These are phyloP conservation scores for Ascoidea asiatica DNA, from an alignment of 805 yeast species.

Conservation along the genomic window DNA sequence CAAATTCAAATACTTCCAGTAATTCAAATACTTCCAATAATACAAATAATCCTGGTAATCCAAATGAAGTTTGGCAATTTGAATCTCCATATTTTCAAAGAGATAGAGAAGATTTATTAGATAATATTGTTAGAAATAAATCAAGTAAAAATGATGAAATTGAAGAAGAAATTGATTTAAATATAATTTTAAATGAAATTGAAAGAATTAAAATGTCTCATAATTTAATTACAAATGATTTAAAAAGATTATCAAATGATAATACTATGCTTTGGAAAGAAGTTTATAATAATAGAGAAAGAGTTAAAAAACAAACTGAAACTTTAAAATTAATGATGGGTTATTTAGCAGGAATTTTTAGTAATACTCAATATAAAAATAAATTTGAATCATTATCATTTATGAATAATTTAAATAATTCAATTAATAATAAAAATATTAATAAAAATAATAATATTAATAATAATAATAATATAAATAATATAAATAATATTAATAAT, in stretches of 20 bases:
- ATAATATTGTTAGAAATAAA: slow-evolving; percentile 63
- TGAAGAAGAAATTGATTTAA: slow-evolving; percentile 29
- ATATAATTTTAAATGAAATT: slow-evolving; percentile 50
- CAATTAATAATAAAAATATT: not conserved
- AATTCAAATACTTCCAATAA: slow-evolving; percentile 14
- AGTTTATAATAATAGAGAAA: slow-evolving; percentile 67
- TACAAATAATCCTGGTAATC: slow-evolving; percentile 18
- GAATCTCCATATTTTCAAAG: slow-evolving; percentile 66
- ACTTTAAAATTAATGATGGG: slow-evolving; percentile 79
- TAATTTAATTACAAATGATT: slow-evolving; percentile 67
- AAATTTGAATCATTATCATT: slow-evolving; percentile 6
- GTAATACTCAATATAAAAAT: slow-evolving; percentile 3
- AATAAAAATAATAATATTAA: not conserved
- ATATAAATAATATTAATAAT: not conserved
- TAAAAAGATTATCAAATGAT: slow-evolving; percentile 71
- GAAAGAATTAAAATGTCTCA: slow-evolving; percentile 71
- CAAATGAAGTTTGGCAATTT: slow-evolving; percentile 89
- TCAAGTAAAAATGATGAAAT: slow-evolving; percentile 27
- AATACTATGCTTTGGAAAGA: slow-evolving; percentile 90
- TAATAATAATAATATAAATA: not conserved
- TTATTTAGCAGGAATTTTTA: slow-evolving; percentile 60
- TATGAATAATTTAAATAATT: slow-evolving; percentile 2
- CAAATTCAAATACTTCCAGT: slow-evolving; percentile 11
- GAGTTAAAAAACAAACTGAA: slow-evolving; percentile 74
- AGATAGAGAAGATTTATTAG: slow-evolving; percentile 75